A percentile compares a stretch with the other conserved stretches of the same genome.
Evolutionary conservation across 1,139 yeast genomes (phyloP).

Genomic region (Scheffersomyces stambukii): DNA sequence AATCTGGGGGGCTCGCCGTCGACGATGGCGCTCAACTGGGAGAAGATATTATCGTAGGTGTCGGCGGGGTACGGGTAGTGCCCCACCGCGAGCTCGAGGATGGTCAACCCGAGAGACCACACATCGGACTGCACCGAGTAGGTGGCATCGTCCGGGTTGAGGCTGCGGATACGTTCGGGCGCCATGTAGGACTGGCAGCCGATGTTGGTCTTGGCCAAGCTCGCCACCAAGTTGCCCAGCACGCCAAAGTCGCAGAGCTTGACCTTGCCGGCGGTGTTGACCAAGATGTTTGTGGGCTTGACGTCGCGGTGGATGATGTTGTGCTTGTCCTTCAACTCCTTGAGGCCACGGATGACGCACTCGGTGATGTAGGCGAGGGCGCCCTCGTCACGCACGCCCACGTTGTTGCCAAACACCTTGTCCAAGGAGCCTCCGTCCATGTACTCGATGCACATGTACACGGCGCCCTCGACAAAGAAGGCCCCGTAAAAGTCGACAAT

Average conservation of each 20-base stretch:
- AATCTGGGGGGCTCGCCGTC: slow-evolving; percentile 92
- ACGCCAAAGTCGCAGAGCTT: slow-evolving; percentile 97
- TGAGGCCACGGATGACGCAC: slow-evolving; percentile 77
- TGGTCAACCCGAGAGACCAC: slow-evolving; percentile 91
- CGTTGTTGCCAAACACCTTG: slow-evolving; percentile 64
- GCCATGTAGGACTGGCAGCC: slow-evolving; percentile 99
- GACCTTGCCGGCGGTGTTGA: slow-evolving; percentile 76
- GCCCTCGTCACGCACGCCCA: slow-evolving; percentile 77
- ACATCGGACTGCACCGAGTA: slow-evolving; percentile 94
- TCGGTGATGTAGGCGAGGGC: slow-evolving; percentile 75
- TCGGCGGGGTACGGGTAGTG: slow-evolving; percentile 95
- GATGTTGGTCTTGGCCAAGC: slow-evolving; percentile 91
- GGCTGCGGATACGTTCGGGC: slow-evolving; percentile 82
- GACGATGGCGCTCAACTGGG: slow-evolving; percentile 92
- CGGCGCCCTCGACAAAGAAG: slow-evolving; percentile 95
- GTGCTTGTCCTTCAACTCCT: slow-evolving; percentile 77
- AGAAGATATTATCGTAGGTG: slow-evolving; percentile 82
- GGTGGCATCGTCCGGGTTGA: slow-evolving; percentile 61
- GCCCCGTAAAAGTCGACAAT: slow-evolving; percentile 97
- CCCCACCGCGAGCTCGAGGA: slow-evolving; percentile 87
- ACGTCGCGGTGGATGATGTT: slow-evolving; percentile 96
- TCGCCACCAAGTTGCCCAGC: slow-evolving; percentile 90
- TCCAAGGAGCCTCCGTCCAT: slow-evolving; percentile 98
- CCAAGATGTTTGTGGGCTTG: slow-evolving; percentile 90
- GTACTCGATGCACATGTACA: slow-evolving; percentile 96